Conservation (phyloP, 352 stramenopile genomes). For the Phytophthora lateralis region DNA sequence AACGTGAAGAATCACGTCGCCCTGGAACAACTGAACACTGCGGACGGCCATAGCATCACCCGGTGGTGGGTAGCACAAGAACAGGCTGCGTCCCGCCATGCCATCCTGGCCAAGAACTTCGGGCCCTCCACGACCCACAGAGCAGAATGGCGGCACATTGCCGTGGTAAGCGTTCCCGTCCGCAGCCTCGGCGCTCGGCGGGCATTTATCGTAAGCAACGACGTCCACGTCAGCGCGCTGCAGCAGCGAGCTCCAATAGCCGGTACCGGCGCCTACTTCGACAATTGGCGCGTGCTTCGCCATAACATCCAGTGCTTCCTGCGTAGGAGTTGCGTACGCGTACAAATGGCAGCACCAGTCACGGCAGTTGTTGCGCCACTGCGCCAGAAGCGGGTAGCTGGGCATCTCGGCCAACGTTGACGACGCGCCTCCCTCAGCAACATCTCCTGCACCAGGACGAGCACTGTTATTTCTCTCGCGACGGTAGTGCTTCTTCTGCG, state of each 20-base stretch:
- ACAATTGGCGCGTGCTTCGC: slow-evolving; percentile 70
- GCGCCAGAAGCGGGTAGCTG: slow-evolving; percentile 62
- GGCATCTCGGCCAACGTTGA: slow-evolving; percentile 53
- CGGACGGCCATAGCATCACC: slow-evolving; percentile 65
- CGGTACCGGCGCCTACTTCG: slow-evolving; percentile 90
- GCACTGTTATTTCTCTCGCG: slow-evolving; percentile 41
- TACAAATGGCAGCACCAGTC: slow-evolving; percentile 83
- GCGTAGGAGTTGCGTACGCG: slow-evolving; percentile 69
- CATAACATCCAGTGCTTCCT: slow-evolving; percentile 54
- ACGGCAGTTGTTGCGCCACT: slow-evolving; percentile 82
- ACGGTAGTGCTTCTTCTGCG: slow-evolving; percentile 68
- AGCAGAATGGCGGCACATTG: slow-evolving; percentile 67
- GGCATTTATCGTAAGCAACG: slow-evolving; percentile 66
- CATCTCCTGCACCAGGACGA: background rate
- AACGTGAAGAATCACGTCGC: slow-evolving; percentile 67
- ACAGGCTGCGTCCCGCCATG: slow-evolving; percentile 49
- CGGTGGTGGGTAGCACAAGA: slow-evolving; percentile 78
- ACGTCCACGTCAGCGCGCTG: slow-evolving; percentile 74
- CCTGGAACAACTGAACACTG: slow-evolving; percentile 67
- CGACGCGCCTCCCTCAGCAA: slow-evolving; percentile 6
- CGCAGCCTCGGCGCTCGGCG: slow-evolving; percentile 36
- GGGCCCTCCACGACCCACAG: slow-evolving; percentile 56
- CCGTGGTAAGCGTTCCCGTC: slow-evolving; percentile 67
- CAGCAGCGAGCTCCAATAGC: slow-evolving; percentile 88
- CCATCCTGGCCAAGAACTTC: slow-evolving; percentile 56